Base-by-base conservation (phyloP, 1,139 yeast species). In the Oligophagozyma castellii region DNA sequence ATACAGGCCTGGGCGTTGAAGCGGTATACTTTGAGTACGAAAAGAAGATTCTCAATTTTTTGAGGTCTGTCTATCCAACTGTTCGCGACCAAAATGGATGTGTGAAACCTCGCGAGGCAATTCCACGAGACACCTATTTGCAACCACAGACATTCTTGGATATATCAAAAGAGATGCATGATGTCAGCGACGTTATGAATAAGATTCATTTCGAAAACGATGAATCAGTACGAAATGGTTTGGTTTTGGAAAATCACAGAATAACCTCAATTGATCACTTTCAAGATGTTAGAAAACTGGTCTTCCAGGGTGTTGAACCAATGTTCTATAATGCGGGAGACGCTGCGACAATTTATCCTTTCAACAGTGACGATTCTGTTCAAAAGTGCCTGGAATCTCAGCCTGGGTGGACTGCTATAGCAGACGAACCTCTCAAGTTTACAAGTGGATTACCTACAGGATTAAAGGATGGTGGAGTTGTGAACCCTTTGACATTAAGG, bases 251-350 rank as follows among this genome's bases (percentile, higher is more conserved):
- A 3, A 81, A 81, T 45, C 40, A 53, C 1, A 56, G 95, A 33
- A 56, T 86, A 10, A 86, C 95, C 0, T 53, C 69, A 0, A 35
- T 41, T 0, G 75, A 70, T 32, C 96, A 92, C 56, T 84, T 81
- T 54, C 96, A 89, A 52, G 98, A 92, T 47, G 93, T 89, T 1
- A 63, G 95, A 23, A 73, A 69, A 34, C 51, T 86, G 11, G 51
- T 55, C 0, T 57, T 84, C n/a, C 28, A 35, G 10, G 33, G 37
- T 20, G 26, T 20, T 14, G 45, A 55, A 3, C 44, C 37, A 1
- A 36, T 65, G 4, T 33, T 45, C 1, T 80, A 70, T 44, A 37
- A 46, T 2, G 86, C 94, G 0, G 98, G 96, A 3, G 96, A 89
- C 44, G 73, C 92, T 0, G 56, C 77, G 2, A 73, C 79, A 0